These are phyloP conservation scores for Chrysanthemum makinoi DNA, from an alignment of 129 eudicot species.

Conservation along the genomic window DNA sequence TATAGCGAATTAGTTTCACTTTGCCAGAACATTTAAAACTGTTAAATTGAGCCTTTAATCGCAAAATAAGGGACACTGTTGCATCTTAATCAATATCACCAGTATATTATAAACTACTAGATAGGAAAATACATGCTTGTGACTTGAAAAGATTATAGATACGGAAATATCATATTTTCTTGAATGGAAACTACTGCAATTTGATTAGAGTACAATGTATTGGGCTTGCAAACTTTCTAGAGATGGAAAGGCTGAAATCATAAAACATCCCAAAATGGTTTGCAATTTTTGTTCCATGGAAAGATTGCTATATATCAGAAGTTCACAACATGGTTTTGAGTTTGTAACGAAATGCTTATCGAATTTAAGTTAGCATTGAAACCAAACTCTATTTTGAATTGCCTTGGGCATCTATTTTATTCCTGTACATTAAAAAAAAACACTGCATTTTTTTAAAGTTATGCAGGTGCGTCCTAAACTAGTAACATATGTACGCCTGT, in stretches of 20 bases:
- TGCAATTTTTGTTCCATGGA: background rate
- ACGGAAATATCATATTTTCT: background rate
- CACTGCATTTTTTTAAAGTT: background rate
- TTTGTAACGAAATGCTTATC: background rate
- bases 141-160: background rate
- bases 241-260: background rate
- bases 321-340: background rate
- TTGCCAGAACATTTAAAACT: no score
- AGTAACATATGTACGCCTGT: no score
- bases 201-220: background rate
- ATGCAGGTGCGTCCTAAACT: background rate
- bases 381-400: background rate
- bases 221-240: conserved; percentile 3
- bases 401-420: background rate
- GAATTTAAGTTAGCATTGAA: no score
- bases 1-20: no score
- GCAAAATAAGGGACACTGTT: background rate
- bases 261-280: background rate
- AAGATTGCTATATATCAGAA: background rate
- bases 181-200: conserved; percentile 9
- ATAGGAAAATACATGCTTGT: background rate
- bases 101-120: background rate
- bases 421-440: background rate
- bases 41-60: no score
- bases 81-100: background rate